Percentiles rank a stretch among this genome's conserved stretches.
Conservation (phyloP, 2,329 filamentous ascomycete genomes). For the Apiospora kogelbergensis region DNA sequence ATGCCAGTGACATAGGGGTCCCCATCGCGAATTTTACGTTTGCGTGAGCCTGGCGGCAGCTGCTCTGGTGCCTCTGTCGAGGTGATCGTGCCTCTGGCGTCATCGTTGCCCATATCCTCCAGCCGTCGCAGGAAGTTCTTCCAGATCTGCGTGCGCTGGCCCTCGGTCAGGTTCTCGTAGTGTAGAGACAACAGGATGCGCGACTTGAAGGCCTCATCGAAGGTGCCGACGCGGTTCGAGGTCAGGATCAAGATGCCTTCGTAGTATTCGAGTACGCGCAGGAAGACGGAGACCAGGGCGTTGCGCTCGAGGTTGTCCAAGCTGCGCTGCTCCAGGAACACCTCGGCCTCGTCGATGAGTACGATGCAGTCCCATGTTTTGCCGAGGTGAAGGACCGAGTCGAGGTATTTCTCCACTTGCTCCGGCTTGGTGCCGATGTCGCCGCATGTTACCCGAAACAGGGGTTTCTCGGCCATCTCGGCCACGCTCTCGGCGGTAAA, state of each 20-base stretch:
- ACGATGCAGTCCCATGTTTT: slow-evolving; percentile 37
- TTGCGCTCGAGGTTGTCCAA: slow-evolving; percentile 17
- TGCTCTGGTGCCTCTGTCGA: not conserved
- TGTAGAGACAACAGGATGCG: slow-evolving; percentile 21
- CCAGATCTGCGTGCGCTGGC: slow-evolving; percentile 25
- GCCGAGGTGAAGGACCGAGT: slow-evolving; percentile 37
- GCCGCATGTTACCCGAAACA: slow-evolving; percentile 32
- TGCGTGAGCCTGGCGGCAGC: not conserved
- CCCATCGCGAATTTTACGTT: not conserved
- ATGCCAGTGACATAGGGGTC: not conserved
- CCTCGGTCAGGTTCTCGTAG: slow-evolving; percentile 19
- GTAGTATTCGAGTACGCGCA: slow-evolving; percentile 20
- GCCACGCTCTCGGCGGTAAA: slow-evolving; percentile 37
- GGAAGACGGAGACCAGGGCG: slow-evolving; percentile 19
- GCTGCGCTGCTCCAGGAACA: slow-evolving; percentile 34
- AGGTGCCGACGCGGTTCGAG: slow-evolving; percentile 20
- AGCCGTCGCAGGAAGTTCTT: slow-evolving; percentile 18
- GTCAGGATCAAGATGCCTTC: slow-evolving; percentile 22
- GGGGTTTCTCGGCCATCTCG: slow-evolving; percentile 31
- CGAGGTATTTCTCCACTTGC: slow-evolving; percentile 23
- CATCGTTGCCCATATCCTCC: not conserved
- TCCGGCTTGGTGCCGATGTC: slow-evolving; percentile 27
- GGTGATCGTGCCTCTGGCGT: not conserved
- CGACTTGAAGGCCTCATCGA: slow-evolving; percentile 26
- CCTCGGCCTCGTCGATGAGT: slow-evolving; percentile 31